These are phyloP conservation scores for Ogataea parapolymorpha DNA, from an alignment of 805 yeast species.

Conservation along the genomic window DNA sequence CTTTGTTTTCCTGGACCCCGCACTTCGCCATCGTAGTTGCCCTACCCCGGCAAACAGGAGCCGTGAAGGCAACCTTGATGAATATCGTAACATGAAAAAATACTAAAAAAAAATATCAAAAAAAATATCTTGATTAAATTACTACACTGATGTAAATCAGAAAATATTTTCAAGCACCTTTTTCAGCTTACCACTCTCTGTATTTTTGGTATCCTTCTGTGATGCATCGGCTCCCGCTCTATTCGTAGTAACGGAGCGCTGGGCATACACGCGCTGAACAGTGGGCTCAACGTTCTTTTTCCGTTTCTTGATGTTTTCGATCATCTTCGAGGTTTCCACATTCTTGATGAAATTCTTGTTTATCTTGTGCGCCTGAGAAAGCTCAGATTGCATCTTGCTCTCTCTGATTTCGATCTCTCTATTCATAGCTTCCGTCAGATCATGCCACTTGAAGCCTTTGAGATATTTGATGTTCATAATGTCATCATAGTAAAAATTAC, in stretches of 20 bases:
- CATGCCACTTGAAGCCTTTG: constrained; percentile 92
- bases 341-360: constrained; percentile 80
- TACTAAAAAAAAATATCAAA: background rate
- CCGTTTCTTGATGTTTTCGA: constrained; percentile 59
- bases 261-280: constrained; percentile 63
- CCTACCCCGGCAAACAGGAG: background rate
- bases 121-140: background rate
- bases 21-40: constrained; percentile 1
- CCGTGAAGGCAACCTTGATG: background rate
- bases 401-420: constrained; percentile 86
- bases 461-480: constrained; percentile 86
- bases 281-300: constrained; percentile 31
- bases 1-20: background rate
- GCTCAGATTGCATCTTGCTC: constrained; percentile 80
- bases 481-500: constrained; percentile 90
- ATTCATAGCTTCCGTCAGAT: constrained; percentile 89
- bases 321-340: constrained; percentile 82
- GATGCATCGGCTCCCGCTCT: constrained; percentile 59
- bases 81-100: background rate
- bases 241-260: constrained; percentile 61
- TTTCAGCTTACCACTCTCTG: constrained; percentile 33
- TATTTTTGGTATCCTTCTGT: constrained; percentile 40
- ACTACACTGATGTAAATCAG: background rate
- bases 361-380: constrained; percentile 82
- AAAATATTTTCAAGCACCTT: constrained; percentile 49